These are phyloP conservation scores for Candida andamanensis DNA, from an alignment of 805 yeast species.

Conservation along the genomic window DNA sequence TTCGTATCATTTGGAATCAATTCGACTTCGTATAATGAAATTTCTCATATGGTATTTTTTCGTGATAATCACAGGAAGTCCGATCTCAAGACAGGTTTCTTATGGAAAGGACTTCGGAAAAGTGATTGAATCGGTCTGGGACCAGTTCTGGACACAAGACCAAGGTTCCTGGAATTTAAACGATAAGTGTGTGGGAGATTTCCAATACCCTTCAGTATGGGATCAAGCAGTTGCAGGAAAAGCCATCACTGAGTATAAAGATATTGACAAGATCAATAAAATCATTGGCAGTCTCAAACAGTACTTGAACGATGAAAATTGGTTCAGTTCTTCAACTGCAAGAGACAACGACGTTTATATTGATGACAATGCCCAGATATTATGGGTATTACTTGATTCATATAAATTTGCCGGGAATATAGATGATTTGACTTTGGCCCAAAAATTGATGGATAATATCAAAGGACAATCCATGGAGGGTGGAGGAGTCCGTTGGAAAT, in stretches of 20 bases:
- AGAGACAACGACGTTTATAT: constrained; percentile 18
- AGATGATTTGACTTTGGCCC: constrained; percentile 5
- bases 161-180: constrained; percentile 14
- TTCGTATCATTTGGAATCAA: no score
- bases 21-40: no score
- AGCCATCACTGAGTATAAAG: constrained; percentile 13
- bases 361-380: constrained; percentile 24
- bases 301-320: constrained; percentile 17
- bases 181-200: constrained; percentile 13
- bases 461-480: constrained; percentile 65
- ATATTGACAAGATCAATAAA: constrained; percentile 9
- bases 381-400: constrained; percentile 17
- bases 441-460: constrained; percentile 40
- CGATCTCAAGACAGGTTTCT: not conserved
- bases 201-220: constrained; percentile 19
- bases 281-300: constrained; percentile 12
- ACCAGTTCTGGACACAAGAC: no score
- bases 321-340: constrained; percentile 20
- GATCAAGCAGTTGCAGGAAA: constrained; percentile 23
- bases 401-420: constrained; percentile 4
- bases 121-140: no score
- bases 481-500: constrained; percentile 20
- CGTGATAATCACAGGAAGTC: no score
- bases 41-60: no score
- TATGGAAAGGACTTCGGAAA: constrained; percentile 18